Base-by-base conservation (phyloP, 2,329 filamentous ascomycete genomes). In the Xylaria sp. region DNA sequence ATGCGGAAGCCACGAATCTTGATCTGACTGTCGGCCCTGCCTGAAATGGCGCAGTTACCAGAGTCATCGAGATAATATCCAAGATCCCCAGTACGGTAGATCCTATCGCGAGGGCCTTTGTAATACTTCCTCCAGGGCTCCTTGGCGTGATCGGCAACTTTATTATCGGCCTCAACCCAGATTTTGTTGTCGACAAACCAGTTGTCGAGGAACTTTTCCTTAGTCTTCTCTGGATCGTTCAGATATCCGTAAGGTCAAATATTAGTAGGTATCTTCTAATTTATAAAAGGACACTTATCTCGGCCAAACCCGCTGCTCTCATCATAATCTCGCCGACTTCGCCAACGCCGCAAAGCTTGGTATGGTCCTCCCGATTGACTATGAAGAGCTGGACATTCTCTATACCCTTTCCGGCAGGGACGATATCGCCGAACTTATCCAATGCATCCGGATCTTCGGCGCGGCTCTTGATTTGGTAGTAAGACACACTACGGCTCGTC, bases 1-100 rank as follows among this genome's bases (percentile, higher is more conserved):
- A 99, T 96, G 63, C 94, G 85, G 83, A 97, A 98, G 1, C 94
- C 94, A 62, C 95, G 90, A 67, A 98, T 94, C 81, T 98, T 99
- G 79, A 97, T 91, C 74, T 98, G 94, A 68, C 90, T 85, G 72
- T 98, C 94, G 23, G 87, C 88, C 60, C 95, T 85, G 21, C 94
- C 94, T 9, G 90, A 89, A 15, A 63, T 58, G 35, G 53, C 23
- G 67, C 59, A 11, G 60, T 54, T 58, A 63, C 70, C 10, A 61
- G 64, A 19, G 58, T 56, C 43, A 3, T 48, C 51, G 17, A 68
- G 67, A 21, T 69, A 70, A 2, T 85, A 81, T 3, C 94, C 94
- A 3, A 99, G 79, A 74, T 98, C 94, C 25, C 94, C 95, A 38
- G 89, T 95, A 19, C 91, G 81, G 77, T 99, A 98, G 53, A 98